Evolutionary conservation across 176 grass and related monocot species (phyloP), one percentile per base, ranked within the genome.

Genomic region (Alopecurus myosuroides): DNA sequence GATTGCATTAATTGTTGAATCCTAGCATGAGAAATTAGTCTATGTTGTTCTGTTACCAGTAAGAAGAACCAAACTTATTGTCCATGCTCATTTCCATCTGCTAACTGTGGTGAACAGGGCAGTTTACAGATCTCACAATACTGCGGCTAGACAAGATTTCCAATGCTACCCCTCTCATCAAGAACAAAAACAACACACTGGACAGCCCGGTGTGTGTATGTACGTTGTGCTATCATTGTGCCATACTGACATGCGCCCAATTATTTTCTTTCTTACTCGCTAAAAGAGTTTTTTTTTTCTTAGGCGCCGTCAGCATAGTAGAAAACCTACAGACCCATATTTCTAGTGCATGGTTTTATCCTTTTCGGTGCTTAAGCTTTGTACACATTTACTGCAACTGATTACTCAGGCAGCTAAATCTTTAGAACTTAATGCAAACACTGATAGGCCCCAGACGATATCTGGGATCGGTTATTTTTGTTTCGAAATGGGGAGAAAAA

Each of bases 181-280:
- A 78, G 45, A 79, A 90, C 67, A 58, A 40, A 40, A 79, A 87
- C 80, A 83, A 67, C 56, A 64, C 55, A 83, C 13, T 23, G 23
- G 85, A 90, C 52, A 83, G 53, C 22, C 15, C 41, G 73, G 55
- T 55, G 44, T 86, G 85, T 78, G 55, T 79, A 60, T 84, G 81
- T 58, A 33, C 33, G 67, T 55, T 80, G 55, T 85, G 31, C 60
- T 81, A 68, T 72, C 45, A 80, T 58, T 80, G 70, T 80, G 46
- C 34, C 41, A 49, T 49, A 49, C 28, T 73, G 25, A 30, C 62
- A 29, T 67, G 76, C 12, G 30, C 53, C 70, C 31, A 31, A 30
- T 64, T 31, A 11, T 3, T 62, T 31, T 62, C 13, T 35, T 34
- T 34, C 2, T 34, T 65, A 25, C 35, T 23, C 40, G 18, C 20